Evolutionary conservation across 2,329 filamentous ascomycete species (phyloP), one percentile per base, ranked within the genome.

Genomic region (Fusarium succisae): DNA sequence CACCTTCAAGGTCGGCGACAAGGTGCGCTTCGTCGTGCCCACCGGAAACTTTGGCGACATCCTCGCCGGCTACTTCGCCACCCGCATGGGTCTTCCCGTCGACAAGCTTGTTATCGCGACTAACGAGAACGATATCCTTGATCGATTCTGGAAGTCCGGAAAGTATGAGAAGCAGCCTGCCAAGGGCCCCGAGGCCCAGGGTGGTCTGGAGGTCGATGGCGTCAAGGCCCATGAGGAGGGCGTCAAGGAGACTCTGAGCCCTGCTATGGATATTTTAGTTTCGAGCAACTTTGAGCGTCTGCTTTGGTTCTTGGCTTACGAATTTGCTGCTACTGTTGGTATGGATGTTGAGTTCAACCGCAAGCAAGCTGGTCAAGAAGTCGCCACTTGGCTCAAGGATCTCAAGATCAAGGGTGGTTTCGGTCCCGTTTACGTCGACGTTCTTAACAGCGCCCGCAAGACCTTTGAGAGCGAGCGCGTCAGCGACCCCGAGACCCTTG

Each of bases 201-300:
- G 89, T 43, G 93, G 93, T 32, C 89, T 95, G 47, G 82, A 88
- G 14, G 86, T 89, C 12, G 88, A 93, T 71, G 90, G 90, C 11
- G 86, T 83, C 55, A 87, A 89, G 77, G 91, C 91, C 13, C 91
- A 94, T 38, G 86, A 90, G 76, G 90, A 91, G 50, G 94, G 93
- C 43, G 94, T 96, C 71, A 95, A 94, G 84, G 95, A 97, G 85
- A 99, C 96, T 0, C 89, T 97, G 58, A 95, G 93, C 77, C 96
- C 96, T 0, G 96, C 96, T 51, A 98, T 99, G 96, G 96, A 99
- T 82, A 98, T 98, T 75, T 87, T 98, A 8, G 95, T 98, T 18
- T 96, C 93, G 30, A 96, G 93, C 82, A 99, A 99, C 86, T 98
- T 99, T 81, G 96, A 99, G 87, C 91, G 96, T 38, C 87, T 99